These are phyloP conservation scores for Clonostachys sp. DNA, from an alignment of 2,329 filamentous ascomycete species.

Conservation along the genomic window DNA sequence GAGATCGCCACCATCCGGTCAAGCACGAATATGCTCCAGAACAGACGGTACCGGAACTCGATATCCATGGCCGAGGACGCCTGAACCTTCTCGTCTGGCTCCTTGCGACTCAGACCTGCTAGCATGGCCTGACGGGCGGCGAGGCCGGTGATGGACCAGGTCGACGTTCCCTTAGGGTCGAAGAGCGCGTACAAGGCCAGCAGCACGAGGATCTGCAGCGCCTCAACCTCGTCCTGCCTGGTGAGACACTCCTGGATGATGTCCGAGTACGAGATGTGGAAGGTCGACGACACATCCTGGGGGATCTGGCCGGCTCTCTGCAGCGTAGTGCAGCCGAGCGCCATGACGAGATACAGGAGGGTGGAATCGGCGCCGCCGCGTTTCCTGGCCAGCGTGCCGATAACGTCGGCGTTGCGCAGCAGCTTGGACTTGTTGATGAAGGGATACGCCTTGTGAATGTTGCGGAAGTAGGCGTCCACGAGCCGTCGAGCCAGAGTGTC, in stretches of 20 bases:
- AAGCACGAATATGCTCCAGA: slow-evolving; percentile 38
- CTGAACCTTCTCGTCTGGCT: background rate
- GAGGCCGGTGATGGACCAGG: slow-evolving; percentile 32
- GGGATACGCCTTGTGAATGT: slow-evolving; percentile 38
- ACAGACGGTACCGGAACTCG: slow-evolving; percentile 30
- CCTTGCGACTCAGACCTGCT: slow-evolving; percentile 26
- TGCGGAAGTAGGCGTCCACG: slow-evolving; percentile 36
- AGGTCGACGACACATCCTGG: slow-evolving; percentile 23
- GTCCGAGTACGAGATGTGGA: slow-evolving; percentile 28
- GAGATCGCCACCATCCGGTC: slow-evolving; percentile 38
- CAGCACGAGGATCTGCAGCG: slow-evolving; percentile 32
- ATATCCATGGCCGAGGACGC: slow-evolving; percentile 15
- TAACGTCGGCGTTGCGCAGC: slow-evolving; percentile 22
- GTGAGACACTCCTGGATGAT: slow-evolving; percentile 33
- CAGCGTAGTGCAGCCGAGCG: slow-evolving; percentile 37
- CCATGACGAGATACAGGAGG: slow-evolving; percentile 35
- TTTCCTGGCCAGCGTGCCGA: slow-evolving; percentile 12
- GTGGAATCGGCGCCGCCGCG: slow-evolving; percentile 22
- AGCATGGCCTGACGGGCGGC: slow-evolving; percentile 30
- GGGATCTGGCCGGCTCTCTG: slow-evolving; percentile 34
- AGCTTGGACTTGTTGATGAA: slow-evolving; percentile 32
- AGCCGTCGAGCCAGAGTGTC: slow-evolving; percentile 21
- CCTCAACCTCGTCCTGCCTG: slow-evolving; percentile 23
- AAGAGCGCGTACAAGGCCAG: slow-evolving; percentile 36
- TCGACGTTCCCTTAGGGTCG: slow-evolving; percentile 28